Conservation (phyloP, 2,329 filamentous ascomycete genomes). For the Ophiostoma ulmi region DNA sequence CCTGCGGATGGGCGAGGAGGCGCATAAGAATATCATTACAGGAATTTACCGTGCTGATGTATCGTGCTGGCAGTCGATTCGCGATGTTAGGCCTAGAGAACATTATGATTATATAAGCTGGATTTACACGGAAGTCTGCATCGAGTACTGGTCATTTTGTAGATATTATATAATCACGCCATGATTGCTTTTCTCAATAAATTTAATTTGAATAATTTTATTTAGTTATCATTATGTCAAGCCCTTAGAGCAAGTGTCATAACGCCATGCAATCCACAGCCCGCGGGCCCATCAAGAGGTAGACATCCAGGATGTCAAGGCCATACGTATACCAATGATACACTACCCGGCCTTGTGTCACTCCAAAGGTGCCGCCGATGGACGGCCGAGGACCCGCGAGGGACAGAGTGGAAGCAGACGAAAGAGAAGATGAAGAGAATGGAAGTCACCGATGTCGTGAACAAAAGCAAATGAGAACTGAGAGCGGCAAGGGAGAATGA, state of each 20-base stretch:
- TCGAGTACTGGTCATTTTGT: not conserved
- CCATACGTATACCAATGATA: not conserved
- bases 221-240: not conserved
- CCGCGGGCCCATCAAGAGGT: slow-evolving; percentile 7
- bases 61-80: not conserved
- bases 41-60: not conserved
- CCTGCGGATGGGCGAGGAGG: not conserved
- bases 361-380: slow-evolving; percentile 3
- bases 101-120: not conserved
- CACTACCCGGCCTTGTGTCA: not conserved
- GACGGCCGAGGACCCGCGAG: not conserved
- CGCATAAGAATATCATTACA: not conserved
- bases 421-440: not conserved
- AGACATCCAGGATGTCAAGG: not conserved
- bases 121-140: not conserved
- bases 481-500: not conserved
- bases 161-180: not conserved
- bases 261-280: slow-evolving; percentile 1
- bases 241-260: not conserved
- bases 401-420: not conserved
- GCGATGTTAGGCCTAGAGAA: not conserved
- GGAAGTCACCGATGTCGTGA: not conserved
- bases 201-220: not conserved
- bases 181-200: not conserved
- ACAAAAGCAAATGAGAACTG: not conserved